Conservation (phyloP, 176 grass and related monocot species). For the Aegilops longissima region DNA sequence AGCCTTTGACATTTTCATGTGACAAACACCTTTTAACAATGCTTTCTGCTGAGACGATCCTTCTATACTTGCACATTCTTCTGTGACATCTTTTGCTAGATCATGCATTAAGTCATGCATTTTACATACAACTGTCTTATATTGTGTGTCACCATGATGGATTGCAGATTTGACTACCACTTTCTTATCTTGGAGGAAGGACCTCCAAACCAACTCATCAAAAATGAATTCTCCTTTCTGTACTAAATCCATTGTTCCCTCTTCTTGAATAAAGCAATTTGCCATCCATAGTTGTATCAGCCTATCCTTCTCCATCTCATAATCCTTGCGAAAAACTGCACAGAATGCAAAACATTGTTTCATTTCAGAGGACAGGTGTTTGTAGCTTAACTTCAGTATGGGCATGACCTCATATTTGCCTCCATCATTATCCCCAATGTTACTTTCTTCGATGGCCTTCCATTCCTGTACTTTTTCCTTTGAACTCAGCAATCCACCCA, state of each 20-base stretch:
- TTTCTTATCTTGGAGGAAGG: slow-evolving; percentile 19
- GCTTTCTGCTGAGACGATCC: neutral
- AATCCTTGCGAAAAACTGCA: slow-evolving; percentile 14
- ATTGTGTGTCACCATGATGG: too few species aligned
- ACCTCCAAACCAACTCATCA: slow-evolving; percentile 22
- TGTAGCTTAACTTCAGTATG: slow-evolving; percentile 17
- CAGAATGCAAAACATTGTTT: slow-evolving; percentile 28
- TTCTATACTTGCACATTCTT: neutral
- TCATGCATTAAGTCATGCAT: slow-evolving; percentile 42
- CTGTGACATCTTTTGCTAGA: neutral
- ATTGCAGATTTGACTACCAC: too few species aligned
- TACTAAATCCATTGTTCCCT: neutral
- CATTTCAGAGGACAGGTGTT: neutral
- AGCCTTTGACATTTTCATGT: neutral
- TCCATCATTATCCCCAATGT: neutral
- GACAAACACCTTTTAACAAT: neutral
- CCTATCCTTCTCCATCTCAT: neutral
- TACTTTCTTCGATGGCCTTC: neutral
- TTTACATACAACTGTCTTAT: neutral
- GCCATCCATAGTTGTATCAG: slow-evolving; percentile 23
- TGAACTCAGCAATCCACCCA: neutral
- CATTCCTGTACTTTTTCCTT: neutral
- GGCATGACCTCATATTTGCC: neutral
- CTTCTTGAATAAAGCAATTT: neutral
- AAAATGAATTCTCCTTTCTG: slow-evolving; percentile 1